Conservation (phyloP, 176 grass and related monocot genomes). For the Zoysia japonica region DNA sequence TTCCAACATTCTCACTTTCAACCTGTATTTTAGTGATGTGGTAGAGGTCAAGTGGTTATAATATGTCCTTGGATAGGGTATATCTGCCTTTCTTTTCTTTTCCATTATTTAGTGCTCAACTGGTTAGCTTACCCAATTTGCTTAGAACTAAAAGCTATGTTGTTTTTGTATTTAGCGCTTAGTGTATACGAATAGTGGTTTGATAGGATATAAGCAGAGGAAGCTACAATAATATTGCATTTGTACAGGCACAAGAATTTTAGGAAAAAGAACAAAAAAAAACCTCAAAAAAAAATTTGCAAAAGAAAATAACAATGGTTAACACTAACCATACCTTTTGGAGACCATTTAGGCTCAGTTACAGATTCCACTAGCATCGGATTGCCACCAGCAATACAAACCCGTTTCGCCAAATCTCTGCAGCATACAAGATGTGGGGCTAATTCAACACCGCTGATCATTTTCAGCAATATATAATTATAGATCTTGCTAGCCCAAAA, state of each 20-base stretch:
- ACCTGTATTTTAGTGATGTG: not conserved
- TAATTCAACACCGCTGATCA: constrained; percentile 12
- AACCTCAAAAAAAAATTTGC: too few species aligned
- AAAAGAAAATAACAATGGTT: not conserved
- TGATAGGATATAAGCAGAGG: too few species aligned
- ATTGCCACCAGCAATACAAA: constrained; percentile 82
- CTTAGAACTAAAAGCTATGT: too few species aligned
- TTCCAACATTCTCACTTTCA: not conserved
- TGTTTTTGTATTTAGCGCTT: too few species aligned
- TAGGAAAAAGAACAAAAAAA: not conserved
- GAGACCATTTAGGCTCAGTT: constrained; percentile 94
- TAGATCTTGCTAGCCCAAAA: constrained; percentile 7
- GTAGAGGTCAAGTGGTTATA: not conserved
- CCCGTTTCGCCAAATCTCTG: constrained; percentile 72
- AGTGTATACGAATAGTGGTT: too few species aligned
- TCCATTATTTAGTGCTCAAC: too few species aligned
- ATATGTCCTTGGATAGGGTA: not conserved
- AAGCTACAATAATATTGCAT: not conserved
- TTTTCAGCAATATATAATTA: not conserved
- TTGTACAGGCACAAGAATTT: not conserved
- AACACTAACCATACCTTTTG: constrained; percentile 57
- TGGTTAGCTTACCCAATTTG: too few species aligned
- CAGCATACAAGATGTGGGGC: constrained; percentile 12
- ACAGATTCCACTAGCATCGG: constrained; percentile 70
- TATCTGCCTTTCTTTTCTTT: too few species aligned